These are phyloP conservation scores for Chimonanthus praecox DNA, from an alignment of 164 flowering plant genomes.

Conservation along the genomic window DNA sequence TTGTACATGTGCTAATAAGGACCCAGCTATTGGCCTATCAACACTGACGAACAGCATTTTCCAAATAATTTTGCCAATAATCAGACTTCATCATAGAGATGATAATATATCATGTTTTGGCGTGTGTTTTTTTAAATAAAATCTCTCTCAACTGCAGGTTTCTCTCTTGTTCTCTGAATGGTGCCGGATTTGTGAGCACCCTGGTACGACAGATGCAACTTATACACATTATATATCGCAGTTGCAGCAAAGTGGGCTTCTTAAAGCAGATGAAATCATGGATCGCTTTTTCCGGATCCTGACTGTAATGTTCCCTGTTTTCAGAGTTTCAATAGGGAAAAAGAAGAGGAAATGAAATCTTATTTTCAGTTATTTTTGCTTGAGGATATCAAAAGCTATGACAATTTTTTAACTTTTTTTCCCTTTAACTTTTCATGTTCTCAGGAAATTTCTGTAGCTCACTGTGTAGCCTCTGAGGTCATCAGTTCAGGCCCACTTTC, in stretches of 20 bases:
- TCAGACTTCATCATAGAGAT: too few species aligned
- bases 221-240: slow-evolving; percentile 49
- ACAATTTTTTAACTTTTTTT: neutral
- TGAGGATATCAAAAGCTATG: neutral
- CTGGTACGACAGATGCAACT: slow-evolving; percentile 62
- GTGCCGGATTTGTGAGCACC: slow-evolving; percentile 70
- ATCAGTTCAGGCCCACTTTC: slow-evolving; percentile 21
- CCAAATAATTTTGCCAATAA: too few species aligned
- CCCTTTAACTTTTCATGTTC: neutral
- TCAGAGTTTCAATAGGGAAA: too few species aligned
- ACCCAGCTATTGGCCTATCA: too few species aligned
- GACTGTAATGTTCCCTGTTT: slow-evolving; percentile 30
- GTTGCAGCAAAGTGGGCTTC: slow-evolving; percentile 72
- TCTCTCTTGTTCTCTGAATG: slow-evolving; percentile 64
- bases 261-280: slow-evolving; percentile 82
- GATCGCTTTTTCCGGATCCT: slow-evolving; percentile 78
- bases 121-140: neutral
- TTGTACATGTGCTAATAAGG: too few species aligned
- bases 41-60: too few species aligned
- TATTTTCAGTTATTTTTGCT: neutral
- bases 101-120: neutral
- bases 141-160: slow-evolving; percentile 38
- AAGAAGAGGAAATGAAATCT: neutral
- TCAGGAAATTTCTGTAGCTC: slow-evolving; percentile 86
- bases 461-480: slow-evolving; percentile 62